Conservation (phyloP, 2,329 filamentous ascomycete species). For the Alternaria infectoria region DNA sequence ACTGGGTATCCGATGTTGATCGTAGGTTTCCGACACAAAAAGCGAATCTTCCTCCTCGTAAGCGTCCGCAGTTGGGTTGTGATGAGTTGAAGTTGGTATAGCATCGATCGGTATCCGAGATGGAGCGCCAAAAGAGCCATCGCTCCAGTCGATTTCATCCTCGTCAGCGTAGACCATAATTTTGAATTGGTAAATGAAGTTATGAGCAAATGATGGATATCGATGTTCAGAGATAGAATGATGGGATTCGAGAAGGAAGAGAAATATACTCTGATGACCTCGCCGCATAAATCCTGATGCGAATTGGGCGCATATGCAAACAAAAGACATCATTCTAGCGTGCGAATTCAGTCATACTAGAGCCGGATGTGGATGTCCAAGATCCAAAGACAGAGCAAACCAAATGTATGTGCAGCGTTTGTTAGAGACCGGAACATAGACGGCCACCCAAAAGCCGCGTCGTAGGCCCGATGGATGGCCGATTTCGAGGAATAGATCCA, state of each 20-base stretch:
- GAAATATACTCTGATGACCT: background rate
- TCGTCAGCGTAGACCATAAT: constrained; percentile 23
- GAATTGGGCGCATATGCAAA: background rate
- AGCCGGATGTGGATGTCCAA: background rate
- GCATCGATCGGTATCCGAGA: background rate
- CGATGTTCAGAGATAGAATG: background rate
- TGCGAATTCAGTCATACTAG: background rate
- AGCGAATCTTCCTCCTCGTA: background rate
- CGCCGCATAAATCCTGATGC: background rate
- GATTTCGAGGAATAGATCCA: background rate
- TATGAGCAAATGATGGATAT: background rate
- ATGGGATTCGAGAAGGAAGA: background rate
- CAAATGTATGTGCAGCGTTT: constrained; percentile 18
- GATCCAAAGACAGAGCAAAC: constrained; percentile 6
- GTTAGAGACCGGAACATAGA: constrained; percentile 1
- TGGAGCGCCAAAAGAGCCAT: constrained; percentile 18
- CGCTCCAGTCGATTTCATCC: constrained; percentile 36
- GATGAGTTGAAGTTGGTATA: background rate
- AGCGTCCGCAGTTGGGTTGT: background rate
- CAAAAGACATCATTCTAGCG: background rate
- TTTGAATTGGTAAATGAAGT: background rate
- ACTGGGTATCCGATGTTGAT: background rate
- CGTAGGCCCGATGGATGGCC: background rate
- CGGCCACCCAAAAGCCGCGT: background rate
- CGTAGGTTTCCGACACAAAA: background rate